A percentile compares a stretch with the other conserved stretches of the same genome.
phyloP scores from a whole-genome alignment of 2,329 filamentous ascomycete genomes.

The Raffaelea albimanens region DNA sequence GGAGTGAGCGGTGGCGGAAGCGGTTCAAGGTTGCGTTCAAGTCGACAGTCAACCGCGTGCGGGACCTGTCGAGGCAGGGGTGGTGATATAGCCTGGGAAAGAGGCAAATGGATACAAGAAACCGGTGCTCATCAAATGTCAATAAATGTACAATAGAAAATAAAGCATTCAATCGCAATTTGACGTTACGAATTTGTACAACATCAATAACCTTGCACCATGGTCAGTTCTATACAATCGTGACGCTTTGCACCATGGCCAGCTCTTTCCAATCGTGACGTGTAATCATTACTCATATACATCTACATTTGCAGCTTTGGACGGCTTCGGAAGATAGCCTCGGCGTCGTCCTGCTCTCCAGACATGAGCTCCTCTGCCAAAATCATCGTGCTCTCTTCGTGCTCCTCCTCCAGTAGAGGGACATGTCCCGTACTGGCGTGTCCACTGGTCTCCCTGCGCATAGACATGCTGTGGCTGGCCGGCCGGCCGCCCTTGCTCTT shows the following conservation, averaged over 20 bases:
- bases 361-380: slow-evolving; percentile 60
- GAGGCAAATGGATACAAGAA: too few relatives aligned
- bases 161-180: too few relatives aligned
- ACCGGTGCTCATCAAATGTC: too few relatives aligned
- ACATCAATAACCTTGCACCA: too few relatives aligned
- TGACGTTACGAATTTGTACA: too few relatives aligned
- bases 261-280: too few relatives aligned
- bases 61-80: slow-evolving; percentile 64
- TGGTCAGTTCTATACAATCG: too few relatives aligned
- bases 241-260: too few relatives aligned
- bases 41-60: slow-evolving; percentile 53
- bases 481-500: slow-evolving; percentile 16
- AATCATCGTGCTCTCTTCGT: slow-evolving; percentile 31
- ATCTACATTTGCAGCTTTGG: slow-evolving; percentile 75
- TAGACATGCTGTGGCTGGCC: slow-evolving; percentile 3
- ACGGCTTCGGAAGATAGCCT: slow-evolving; percentile 74
- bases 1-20: slow-evolving; percentile 57
- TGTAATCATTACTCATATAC: slow-evolving; percentile 32
- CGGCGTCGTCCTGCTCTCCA: slow-evolving; percentile 60
- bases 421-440: slow-evolving; percentile 29
- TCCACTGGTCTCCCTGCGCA: slow-evolving; percentile 4
- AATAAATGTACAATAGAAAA: too few relatives aligned
- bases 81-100: too few relatives aligned
- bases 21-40: slow-evolving; percentile 63
- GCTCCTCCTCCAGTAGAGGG: slow-evolving; percentile 33